phyloP scores from a whole-genome alignment of 371 early-diverging fungal species.

The Smittium culicis region DNA sequence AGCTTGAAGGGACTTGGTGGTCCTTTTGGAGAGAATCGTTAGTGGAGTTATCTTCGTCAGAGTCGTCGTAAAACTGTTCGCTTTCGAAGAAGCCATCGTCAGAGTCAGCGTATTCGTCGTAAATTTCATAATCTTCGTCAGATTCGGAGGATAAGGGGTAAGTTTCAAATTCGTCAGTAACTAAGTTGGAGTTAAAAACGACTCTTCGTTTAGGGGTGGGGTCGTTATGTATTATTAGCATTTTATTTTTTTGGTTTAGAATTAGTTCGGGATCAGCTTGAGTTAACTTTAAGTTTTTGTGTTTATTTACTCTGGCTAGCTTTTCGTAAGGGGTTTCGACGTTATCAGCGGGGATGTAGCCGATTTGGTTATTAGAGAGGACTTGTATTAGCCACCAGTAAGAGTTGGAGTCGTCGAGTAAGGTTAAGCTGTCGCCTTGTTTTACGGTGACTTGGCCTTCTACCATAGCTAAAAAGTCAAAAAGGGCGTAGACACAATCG shows the following conservation, averaged over 20 bases:
- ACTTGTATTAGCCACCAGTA: slow-evolving; percentile 96
- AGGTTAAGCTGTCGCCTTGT: slow-evolving; percentile 69
- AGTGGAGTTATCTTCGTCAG: neutral
- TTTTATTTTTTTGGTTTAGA: slow-evolving; percentile 11
- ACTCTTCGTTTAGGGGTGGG: slow-evolving; percentile 20
- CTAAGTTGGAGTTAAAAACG: slow-evolving; percentile 20
- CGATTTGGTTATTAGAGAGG: slow-evolving; percentile 69
- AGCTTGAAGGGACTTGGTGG: neutral
- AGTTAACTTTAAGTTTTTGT: slow-evolving; percentile 58
- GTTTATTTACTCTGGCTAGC: slow-evolving; percentile 74
- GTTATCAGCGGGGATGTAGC: slow-evolving; percentile 93
- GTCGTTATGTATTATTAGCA: slow-evolving; percentile 7
- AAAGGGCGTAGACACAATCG: slow-evolving; percentile 75
- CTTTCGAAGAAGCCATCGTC: slow-evolving; percentile 12
- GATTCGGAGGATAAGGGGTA: slow-evolving; percentile 28
- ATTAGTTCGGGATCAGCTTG: slow-evolving; percentile 33
- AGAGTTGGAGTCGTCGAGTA: slow-evolving; percentile 87
- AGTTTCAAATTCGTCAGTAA: slow-evolving; percentile 24
- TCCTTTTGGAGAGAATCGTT: neutral
- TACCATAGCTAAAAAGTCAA: slow-evolving; percentile 83
- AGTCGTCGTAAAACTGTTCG: slow-evolving; percentile 12
- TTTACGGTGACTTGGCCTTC: slow-evolving; percentile 88
- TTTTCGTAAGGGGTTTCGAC: slow-evolving; percentile 87
- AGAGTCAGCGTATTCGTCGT: slow-evolving; percentile 19
- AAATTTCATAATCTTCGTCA: slow-evolving; percentile 30